A percentile compares a stretch with the other conserved stretches of the same genome.
Conservation (phyloP, 345 rosid species). For the Syzygium grande region DNA sequence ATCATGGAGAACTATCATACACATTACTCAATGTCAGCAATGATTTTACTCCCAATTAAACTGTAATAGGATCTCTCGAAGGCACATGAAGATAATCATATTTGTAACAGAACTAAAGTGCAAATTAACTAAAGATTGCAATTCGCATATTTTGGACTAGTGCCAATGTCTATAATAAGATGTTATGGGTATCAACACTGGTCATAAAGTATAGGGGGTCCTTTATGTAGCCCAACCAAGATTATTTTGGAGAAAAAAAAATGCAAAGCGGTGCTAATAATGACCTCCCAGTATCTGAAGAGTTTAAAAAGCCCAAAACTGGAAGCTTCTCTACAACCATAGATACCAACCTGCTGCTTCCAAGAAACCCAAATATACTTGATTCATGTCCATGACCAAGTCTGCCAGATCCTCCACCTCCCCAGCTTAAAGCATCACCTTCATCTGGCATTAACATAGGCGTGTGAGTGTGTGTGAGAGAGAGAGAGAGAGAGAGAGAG, state of each 20-base stretch:
- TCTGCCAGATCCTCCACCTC: constrained; percentile 74
- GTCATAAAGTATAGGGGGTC: neutral
- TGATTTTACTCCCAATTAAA: neutral
- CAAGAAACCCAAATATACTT: constrained; percentile 52
- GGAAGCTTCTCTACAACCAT: neutral
- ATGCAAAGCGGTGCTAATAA: neutral
- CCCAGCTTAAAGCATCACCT: constrained; percentile 91
- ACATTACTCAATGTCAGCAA: neutral
- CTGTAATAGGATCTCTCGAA: neutral
- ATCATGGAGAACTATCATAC: neutral
- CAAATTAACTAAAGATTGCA: neutral
- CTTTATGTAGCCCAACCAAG: neutral
- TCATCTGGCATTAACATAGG: constrained; percentile 30
- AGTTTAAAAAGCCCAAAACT: neutral
- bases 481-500: neutral
- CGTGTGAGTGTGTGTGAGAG: neutral
- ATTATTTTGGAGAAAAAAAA: neutral
- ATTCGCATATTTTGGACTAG: neutral
- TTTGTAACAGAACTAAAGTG: neutral
- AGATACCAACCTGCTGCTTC: constrained; percentile 53
- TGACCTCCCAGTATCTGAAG: neutral
- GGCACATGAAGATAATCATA: neutral
- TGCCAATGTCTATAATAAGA: neutral
- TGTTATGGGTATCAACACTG: neutral
- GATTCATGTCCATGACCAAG: constrained; percentile 89